A percentile compares a stretch with the other conserved stretches of the same genome.
phyloP scores from a whole-genome alignment of 139 green algal species.

The Yamagishiella unicocca region DNA sequence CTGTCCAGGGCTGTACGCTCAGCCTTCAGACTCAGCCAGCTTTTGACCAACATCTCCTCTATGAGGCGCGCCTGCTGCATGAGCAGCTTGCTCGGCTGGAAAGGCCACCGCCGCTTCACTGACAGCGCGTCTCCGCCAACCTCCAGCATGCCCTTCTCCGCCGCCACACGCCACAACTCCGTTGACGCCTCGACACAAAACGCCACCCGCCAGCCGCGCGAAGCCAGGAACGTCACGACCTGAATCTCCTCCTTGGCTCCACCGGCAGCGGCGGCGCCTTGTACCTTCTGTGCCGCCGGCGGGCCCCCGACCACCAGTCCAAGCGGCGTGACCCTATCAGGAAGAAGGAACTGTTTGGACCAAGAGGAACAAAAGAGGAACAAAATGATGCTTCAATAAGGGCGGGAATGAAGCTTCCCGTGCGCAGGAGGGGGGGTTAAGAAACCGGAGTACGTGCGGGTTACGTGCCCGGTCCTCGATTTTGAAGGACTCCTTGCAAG shows the following conservation, averaged over 20 bases:
- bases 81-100: conserved; percentile 35
- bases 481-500: no score
- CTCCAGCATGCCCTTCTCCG: conserved; percentile 32
- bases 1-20: no score
- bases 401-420: no score
- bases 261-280: background rate
- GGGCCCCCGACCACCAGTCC: background rate
- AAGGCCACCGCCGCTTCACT: conserved; percentile 39
- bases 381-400: no score
- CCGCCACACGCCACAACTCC: conserved; percentile 31
- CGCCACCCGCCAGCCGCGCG: conserved; percentile 12
- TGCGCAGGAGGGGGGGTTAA: no score
- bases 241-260: conserved; percentile 21
- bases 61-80: background rate
- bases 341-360: conserved; percentile 29
- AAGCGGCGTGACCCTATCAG: conserved; percentile 9
- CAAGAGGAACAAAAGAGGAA: no score
- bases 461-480: no score
- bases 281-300: background rate
- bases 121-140: background rate
- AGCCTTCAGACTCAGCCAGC: background rate
- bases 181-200: conserved; percentile 23
- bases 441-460: no score
- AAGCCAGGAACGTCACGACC: background rate
- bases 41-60: conserved; percentile 7